phyloP scores from a whole-genome alignment of 441 rosid genomes.

The Sinapis alba region DNA sequence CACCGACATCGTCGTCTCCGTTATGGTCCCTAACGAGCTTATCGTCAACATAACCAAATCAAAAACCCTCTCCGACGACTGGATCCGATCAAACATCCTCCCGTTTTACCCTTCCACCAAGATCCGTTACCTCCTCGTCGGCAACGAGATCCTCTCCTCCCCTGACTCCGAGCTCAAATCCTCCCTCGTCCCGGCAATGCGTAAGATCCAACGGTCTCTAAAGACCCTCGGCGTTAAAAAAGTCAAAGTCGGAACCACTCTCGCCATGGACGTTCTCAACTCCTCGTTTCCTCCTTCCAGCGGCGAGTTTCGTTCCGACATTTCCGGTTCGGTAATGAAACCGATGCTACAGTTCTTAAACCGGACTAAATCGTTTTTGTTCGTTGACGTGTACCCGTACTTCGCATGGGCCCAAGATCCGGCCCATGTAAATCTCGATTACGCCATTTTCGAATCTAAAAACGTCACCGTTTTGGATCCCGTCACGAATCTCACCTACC shows the following conservation, averaged over 20 bases:
- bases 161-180: slow-evolving; percentile 54
- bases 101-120: slow-evolving; percentile 63
- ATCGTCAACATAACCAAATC: slow-evolving; percentile 57
- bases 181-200: slow-evolving; percentile 79
- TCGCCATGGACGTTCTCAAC: slow-evolving; percentile 66
- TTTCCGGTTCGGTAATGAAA: slow-evolving; percentile 51
- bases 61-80: slow-evolving; percentile 60
- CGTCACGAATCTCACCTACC: slow-evolving; percentile 58
- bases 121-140: slow-evolving; percentile 87
- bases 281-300: too few species aligned
- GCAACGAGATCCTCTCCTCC: slow-evolving; percentile 76
- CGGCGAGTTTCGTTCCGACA: slow-evolving; percentile 69
- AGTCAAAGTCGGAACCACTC: slow-evolving; percentile 72
- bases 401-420: slow-evolving; percentile 73
- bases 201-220: slow-evolving; percentile 56
- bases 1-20: slow-evolving; percentile 65
- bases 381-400: slow-evolving; percentile 76
- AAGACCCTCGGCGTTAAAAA: slow-evolving; percentile 48
- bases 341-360: slow-evolving; percentile 81
- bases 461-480: slow-evolving; percentile 67
- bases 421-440: slow-evolving; percentile 53
- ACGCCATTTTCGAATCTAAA: slow-evolving; percentile 59
- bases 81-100: slow-evolving; percentile 62
- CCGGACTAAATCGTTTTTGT: slow-evolving; percentile 81
- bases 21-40: slow-evolving; percentile 80